These are phyloP conservation scores for Pseudocercospora eumusae DNA, from an alignment of 2,329 filamentous ascomycete species.

Conservation along the genomic window DNA sequence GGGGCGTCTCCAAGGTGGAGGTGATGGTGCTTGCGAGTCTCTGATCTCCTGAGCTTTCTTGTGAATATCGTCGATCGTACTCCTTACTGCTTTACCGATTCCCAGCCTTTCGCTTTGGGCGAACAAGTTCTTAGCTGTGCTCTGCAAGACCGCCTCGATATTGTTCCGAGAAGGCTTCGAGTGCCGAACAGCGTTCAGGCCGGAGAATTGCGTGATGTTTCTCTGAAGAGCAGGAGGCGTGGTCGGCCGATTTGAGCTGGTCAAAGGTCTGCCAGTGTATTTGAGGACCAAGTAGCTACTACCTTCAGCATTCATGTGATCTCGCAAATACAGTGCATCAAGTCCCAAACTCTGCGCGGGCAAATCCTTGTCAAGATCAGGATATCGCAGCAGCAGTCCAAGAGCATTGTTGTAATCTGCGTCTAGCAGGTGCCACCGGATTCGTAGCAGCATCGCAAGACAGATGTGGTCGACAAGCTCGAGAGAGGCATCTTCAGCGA, in stretches of 20 bases:
- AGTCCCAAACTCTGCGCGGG: conserved; percentile 63
- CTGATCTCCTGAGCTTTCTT: conserved; percentile 72
- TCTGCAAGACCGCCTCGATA: conserved; percentile 73
- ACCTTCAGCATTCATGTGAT: conserved; percentile 64
- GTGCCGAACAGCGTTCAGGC: conserved; percentile 26
- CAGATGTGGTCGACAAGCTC: conserved; percentile 88
- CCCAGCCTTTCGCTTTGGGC: conserved; percentile 74
- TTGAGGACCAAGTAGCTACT: conserved; percentile 68
- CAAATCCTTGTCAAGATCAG: conserved; percentile 52
- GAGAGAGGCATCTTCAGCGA: conserved; percentile 78
- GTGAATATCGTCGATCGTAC: conserved; percentile 75
- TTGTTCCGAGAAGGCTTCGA: conserved; percentile 44
- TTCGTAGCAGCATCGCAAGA: conserved; percentile 86
- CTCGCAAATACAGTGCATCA: conserved; percentile 74
- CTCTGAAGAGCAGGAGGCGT: conserved; percentile 39
- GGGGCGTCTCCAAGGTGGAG: conserved; percentile 41
- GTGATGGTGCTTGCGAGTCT: conserved; percentile 41
- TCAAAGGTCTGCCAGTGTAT: conserved; percentile 58
- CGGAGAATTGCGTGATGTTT: conserved; percentile 40
- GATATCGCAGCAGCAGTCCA: conserved; percentile 81
- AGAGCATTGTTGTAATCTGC: conserved; percentile 86
- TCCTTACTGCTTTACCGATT: conserved; percentile 78
- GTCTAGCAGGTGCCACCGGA: conserved; percentile 84
- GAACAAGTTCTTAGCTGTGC: conserved; percentile 72
- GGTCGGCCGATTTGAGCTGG: conserved; percentile 33